Conservation (phyloP, 345 rosid genomes). For the Boechera divaricarpa region DNA sequence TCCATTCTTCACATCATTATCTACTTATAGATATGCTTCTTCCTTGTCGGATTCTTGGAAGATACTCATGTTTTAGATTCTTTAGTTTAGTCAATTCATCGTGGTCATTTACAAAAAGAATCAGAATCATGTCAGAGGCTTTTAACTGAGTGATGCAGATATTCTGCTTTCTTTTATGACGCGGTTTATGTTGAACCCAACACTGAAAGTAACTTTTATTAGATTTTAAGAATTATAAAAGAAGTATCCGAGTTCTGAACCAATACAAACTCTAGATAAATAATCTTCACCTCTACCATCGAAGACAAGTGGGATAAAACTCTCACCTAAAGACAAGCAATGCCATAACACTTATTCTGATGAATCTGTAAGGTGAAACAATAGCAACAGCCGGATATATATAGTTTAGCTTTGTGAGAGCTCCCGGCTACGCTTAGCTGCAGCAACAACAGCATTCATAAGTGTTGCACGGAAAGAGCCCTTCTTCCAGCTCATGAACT, state of each 20-base stretch:
- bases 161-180: too few species aligned
- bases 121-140: neutral
- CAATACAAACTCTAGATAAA: neutral
- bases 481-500: constrained; percentile 89
- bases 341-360: constrained; percentile 20
- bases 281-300: constrained; percentile 23
- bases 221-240: neutral
- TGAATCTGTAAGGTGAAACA: constrained; percentile 16
- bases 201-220: neutral
- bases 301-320: constrained; percentile 11
- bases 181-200: too few species aligned
- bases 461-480: constrained; percentile 75
- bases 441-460: constrained; percentile 94
- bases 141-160: neutral
- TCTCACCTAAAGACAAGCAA: constrained; percentile 5
- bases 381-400: neutral
- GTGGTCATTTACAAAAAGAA: neutral
- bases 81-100: neutral
- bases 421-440: constrained; percentile 73
- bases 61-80: neutral
- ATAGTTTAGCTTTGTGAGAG: constrained; percentile 58
- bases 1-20: constrained; percentile 13
- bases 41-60: neutral
- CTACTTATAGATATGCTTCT: neutral
- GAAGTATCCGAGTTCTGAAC: constrained; percentile 7